Base-by-base conservation (phyloP, 345 rosid species). In the Theobroma cacao region DNA sequence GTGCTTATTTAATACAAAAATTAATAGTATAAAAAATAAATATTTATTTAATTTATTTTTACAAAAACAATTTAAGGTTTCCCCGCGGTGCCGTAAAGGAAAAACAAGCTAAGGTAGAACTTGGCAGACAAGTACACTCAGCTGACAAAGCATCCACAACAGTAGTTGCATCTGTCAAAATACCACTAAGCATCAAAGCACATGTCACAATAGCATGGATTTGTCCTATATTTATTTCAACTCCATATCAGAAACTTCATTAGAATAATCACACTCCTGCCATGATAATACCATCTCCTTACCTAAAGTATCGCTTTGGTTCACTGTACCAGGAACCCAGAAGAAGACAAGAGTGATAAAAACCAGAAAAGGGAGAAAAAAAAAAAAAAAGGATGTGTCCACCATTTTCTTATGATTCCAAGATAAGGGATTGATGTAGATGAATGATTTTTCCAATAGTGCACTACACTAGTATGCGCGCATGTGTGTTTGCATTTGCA, bases 61-160 rank as follows among this genome's bases (percentile, higher is more conserved):
- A n/a, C n/a, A n/a, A n/a, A n/a, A n/a, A n/a, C n/a, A n/a, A n/a
- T n/a, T n/a, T n/a, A n/a, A n/a, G n/a, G n/a, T n/a, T n/a, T n/a
- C n/a, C n/a, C n/a, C n/a, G n/a, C n/a, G n/a, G 41, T 31, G 67
- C 41, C n/a, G 1, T 13, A 43, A 68, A 1, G 1, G 1, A 17
- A 17, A 33, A 10, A 15, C 18, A 18, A 20, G 38, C 7, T n/a
- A 45, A 43, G 20, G 13, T 68, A 47, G 55, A 26, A 68, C 10
- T 66, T 22, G 58, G 72, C 79, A 68, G 82, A 59, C 82, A 60
- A 75, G 33, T 26, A 36, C 26, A n/a, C n/a, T 1, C 26, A 38
- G 82, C 12, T 80, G 82, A 80, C 79, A 75, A 75, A 60, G 76
- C 79, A 75, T 61, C 76, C 82, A 80, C 38, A 45, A 60, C 34